Conservation (phyloP, 2,329 filamentous ascomycete genomes). For the Colletotrichum tamarilloi region DNA sequence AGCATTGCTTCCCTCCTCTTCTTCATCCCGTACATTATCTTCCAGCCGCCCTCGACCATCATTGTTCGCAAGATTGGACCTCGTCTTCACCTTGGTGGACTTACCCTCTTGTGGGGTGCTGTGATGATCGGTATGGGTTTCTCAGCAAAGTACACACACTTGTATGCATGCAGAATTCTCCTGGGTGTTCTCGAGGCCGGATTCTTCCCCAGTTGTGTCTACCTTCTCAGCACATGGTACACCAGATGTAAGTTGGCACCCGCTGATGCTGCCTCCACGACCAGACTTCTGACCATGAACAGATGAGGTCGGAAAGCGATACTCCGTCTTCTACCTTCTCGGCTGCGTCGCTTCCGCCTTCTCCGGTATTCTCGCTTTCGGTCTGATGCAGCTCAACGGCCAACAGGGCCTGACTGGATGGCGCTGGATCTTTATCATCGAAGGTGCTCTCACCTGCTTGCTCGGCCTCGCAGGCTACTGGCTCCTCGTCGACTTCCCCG, state of each 20-base stretch:
- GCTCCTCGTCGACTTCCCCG: slow-evolving; percentile 73
- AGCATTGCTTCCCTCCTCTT: slow-evolving; percentile 79
- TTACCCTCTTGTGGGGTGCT: slow-evolving; percentile 69
- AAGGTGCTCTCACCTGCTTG: slow-evolving; percentile 64
- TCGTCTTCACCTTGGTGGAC: slow-evolving; percentile 63
- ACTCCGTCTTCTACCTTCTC: slow-evolving; percentile 76
- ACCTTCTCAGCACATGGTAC: slow-evolving; percentile 80
- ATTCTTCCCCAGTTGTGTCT: slow-evolving; percentile 78
- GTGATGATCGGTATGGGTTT: slow-evolving; percentile 77
- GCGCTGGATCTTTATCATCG: slow-evolving; percentile 75
- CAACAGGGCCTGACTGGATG: slow-evolving; percentile 66
- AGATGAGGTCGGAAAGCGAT: slow-evolving; percentile 77
- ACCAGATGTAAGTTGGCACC: slow-evolving; percentile 64
- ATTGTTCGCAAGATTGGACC: slow-evolving; percentile 75
- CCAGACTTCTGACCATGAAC: not conserved
- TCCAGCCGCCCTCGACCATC: slow-evolving; percentile 78
- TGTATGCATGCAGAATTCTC: slow-evolving; percentile 67
- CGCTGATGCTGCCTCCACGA: too few relatives aligned
- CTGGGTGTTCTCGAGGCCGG: slow-evolving; percentile 76
- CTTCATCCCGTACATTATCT: slow-evolving; percentile 78
- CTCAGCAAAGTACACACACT: slow-evolving; percentile 58
- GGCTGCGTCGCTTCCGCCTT: slow-evolving; percentile 75
- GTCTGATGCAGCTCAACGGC: slow-evolving; percentile 73
- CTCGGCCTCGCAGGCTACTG: slow-evolving; percentile 64
- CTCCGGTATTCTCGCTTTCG: slow-evolving; percentile 76